A percentile compares a stretch with the other conserved stretches of the same genome.
These are phyloP conservation scores for Penicillium diatomitis DNA, from an alignment of 495 filamentous ascomycete species.

Conservation along the genomic window DNA sequence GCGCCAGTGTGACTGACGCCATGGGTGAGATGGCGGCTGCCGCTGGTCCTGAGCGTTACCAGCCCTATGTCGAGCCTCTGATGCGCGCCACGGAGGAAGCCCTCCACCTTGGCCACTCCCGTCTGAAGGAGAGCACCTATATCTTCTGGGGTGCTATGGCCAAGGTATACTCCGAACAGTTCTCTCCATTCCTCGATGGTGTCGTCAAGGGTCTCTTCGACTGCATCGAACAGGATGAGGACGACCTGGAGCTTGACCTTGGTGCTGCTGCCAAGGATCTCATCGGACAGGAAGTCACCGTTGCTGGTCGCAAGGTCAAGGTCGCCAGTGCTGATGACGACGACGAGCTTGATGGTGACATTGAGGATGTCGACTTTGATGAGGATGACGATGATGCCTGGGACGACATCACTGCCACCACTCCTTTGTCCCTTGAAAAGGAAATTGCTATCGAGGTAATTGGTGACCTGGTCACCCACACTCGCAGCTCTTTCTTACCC, in stretches of 20 bases:
- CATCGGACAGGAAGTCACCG: constrained; percentile 63
- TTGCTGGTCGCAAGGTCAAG: constrained; percentile 77
- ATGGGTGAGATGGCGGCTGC: constrained; percentile 87
- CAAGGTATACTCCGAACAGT: constrained; percentile 88
- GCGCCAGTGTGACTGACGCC: constrained; percentile 79
- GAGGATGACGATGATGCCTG: constrained; percentile 67
- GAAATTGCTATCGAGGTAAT: constrained; percentile 94
- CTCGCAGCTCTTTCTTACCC: constrained; percentile 65
- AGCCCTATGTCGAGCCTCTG: constrained; percentile 78
- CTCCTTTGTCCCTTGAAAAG: constrained; percentile 86
- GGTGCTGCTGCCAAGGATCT: constrained; percentile 71
- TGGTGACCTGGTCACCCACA: constrained; percentile 83
- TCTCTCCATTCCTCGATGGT: constrained; percentile 74
- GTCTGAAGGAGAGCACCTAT: constrained; percentile 90
- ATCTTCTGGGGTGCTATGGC: constrained; percentile 92
- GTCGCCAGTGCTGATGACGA: constrained; percentile 51
- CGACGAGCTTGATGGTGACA: constrained; percentile 47
- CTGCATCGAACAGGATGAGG: constrained; percentile 82
- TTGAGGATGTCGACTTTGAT: constrained; percentile 58
- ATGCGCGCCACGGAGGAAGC: constrained; percentile 90
- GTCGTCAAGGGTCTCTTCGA: constrained; percentile 80
- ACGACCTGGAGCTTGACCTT: constrained; percentile 70
- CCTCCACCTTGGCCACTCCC: constrained; percentile 77
- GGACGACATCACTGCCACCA: constrained; percentile 74
- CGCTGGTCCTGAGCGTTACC: constrained; percentile 77